phyloP scores from a whole-genome alignment of 1,284 basidiomycete genomes.

The Psilocybe mexicana region DNA sequence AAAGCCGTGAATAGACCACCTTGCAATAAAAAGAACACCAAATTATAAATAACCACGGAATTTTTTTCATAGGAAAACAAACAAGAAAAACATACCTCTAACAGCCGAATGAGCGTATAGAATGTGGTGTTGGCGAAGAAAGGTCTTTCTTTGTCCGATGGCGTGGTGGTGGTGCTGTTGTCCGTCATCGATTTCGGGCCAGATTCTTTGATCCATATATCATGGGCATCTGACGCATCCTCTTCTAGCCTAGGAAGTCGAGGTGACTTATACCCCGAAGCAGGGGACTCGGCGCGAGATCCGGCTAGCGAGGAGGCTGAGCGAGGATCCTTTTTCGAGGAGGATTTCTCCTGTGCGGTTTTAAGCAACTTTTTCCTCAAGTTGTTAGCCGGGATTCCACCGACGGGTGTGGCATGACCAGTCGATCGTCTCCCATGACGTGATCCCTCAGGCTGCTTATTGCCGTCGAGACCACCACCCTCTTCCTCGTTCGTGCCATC shows the following conservation, averaged over 20 bases:
- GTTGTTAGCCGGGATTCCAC: slow-evolving; percentile 64
- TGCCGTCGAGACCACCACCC: slow-evolving; percentile 36
- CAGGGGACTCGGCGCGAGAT: slow-evolving; percentile 42
- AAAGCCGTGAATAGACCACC: slow-evolving; percentile 88
- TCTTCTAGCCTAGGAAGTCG: slow-evolving; percentile 27
- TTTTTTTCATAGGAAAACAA: slow-evolving; percentile 27
- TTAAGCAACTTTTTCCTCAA: slow-evolving; percentile 78
- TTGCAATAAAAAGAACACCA: slow-evolving; percentile 36
- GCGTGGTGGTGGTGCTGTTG: slow-evolving; percentile 24
- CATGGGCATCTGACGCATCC: slow-evolving; percentile 34
- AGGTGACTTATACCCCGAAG: slow-evolving; percentile 32
- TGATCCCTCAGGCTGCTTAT: slow-evolving; percentile 44
- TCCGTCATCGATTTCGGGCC: slow-evolving; percentile 36
- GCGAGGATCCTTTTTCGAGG: slow-evolving; percentile 27
- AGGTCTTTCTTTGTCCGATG: slow-evolving; percentile 42
- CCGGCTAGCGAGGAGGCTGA: slow-evolving; percentile 33
- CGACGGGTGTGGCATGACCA: slow-evolving; percentile 38
- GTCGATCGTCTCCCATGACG: slow-evolving; percentile 46
- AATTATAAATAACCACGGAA: slow-evolving; percentile 6
- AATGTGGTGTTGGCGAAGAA: slow-evolving; percentile 95
- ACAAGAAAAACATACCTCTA: slow-evolving; percentile 75
- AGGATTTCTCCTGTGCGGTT: slow-evolving; percentile 58
- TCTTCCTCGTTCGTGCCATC: slow-evolving; percentile 47
- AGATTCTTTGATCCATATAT: slow-evolving; percentile 64
- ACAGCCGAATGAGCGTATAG: slow-evolving; percentile 85